Evolutionary conservation across 495 filamentous ascomycete species (phyloP), one percentile per base, ranked within the genome.

Genomic region (Pyrenopolyporus hunteri): DNA sequence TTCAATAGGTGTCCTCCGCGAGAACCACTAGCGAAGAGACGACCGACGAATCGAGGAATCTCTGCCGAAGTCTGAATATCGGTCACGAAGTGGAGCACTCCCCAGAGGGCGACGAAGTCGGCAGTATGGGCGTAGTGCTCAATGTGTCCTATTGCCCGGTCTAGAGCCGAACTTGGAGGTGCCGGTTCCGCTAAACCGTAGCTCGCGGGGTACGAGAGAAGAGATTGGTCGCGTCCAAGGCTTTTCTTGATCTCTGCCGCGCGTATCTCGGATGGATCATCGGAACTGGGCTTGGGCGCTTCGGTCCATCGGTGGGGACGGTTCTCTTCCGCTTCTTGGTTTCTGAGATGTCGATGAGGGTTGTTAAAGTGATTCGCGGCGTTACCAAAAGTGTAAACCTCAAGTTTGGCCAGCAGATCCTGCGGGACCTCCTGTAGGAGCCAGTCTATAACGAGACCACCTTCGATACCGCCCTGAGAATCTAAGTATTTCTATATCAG

Each of bases 311-410:
- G 11, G n/a, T 22, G 37, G 6, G 37, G 37, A 22, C 22, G 7
- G 4, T 40, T 40, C 9, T 20, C 37, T 40, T 40, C 17, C 19
- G 37, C 37, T 20, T 40, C 37, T 19, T 20, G 17, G 16, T 19
- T 40, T 5, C 4, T 40, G 2, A 20, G 6, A 22, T 40, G 37
- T 6, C 37, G 37, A 40, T 40, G 37, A 0, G 37, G 37, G 10
- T 40, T 40, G 3, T 40, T 40, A 19, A 40, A 40, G 17, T 40
- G 37, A 22, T 40, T 40, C 16, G 37, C 37, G 8, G 37, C 37
- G 22, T 40, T 40, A 4, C 37, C 37, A 19, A 40, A 40, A 7
- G 37, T 40, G 37, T 40, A 40, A 40, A 40, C 37, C n/a, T 40
- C 37, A 20, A 40, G 37, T 19, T 40, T 40, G 9, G 37, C 37